These are phyloP conservation scores for Peronospora belbahrii DNA, from an alignment of 352 stramenopile genomes.

Conservation along the genomic window DNA sequence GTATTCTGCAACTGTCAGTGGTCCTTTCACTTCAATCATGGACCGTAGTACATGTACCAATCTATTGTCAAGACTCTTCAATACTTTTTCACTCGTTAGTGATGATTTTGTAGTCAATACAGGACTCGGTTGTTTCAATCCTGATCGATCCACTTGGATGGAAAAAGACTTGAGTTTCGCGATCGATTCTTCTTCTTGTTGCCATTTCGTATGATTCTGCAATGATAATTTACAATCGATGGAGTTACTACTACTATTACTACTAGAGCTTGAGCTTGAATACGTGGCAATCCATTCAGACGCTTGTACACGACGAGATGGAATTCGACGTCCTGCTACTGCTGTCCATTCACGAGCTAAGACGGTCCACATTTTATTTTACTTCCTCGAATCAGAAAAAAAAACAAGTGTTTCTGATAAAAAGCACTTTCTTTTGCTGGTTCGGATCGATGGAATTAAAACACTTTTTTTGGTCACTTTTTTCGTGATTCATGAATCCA, in stretches of 20 bases:
- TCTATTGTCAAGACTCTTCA: constrained; percentile 61
- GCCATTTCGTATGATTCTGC: too few relatives aligned
- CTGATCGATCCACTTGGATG: constrained; percentile 62
- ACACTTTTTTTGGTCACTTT: neutral
- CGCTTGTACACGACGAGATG: neutral
- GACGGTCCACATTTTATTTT: constrained; percentile 20
- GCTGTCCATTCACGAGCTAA: constrained; percentile 11
- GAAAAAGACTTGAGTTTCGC: constrained; percentile 50
- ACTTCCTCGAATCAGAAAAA: too few relatives aligned
- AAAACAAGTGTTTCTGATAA: too few relatives aligned
- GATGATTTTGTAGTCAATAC: constrained; percentile 18
- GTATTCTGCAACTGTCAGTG: constrained; percentile 92
- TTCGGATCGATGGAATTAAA: neutral
- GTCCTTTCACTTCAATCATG: constrained; percentile 89
- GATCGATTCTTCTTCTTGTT: constrained; percentile 51
- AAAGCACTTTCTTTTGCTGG: neutral
- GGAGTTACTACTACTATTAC: too few relatives aligned
- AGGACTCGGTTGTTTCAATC: constrained; percentile 47
- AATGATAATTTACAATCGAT: too few relatives aligned
- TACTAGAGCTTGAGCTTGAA: too few relatives aligned
- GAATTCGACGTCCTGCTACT: neutral
- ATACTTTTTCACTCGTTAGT: too few relatives aligned
- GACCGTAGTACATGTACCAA: constrained; percentile 74
- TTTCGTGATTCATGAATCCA: constrained; percentile 16
- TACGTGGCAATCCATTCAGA: constrained; percentile 5